phyloP scores from a whole-genome alignment of 2,329 filamentous ascomycete species.

The Ophiostoma quercus region DNA sequence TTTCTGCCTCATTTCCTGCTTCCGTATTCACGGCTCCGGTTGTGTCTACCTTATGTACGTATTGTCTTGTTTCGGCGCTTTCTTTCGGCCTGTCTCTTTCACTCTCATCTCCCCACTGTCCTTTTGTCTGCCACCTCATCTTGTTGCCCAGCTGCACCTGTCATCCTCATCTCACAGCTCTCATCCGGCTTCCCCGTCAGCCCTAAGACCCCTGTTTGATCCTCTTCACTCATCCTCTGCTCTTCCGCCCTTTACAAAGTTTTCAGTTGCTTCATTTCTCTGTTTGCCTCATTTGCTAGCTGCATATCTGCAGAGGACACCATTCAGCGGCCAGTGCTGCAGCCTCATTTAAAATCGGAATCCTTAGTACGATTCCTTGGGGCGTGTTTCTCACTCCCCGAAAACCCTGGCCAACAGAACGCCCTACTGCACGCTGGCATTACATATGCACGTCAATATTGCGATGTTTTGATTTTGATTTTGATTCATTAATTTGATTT shows the following conservation, averaged over 20 bases:
- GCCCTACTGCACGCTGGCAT: conserved; percentile 11
- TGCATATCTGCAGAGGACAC: not conserved
- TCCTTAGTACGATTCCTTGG: not conserved
- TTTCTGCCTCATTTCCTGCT: not conserved
- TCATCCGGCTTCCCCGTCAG: conserved; percentile 21
- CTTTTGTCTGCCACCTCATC: conserved; percentile 1
- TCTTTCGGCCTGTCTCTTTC: conserved; percentile 18
- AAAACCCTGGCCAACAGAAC: not conserved
- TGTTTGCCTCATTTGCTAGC: not conserved
- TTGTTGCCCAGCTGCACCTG: conserved; percentile 3
- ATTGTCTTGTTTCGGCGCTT: conserved; percentile 9
- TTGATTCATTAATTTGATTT: not conserved
- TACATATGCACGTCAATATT: conserved; percentile 15
- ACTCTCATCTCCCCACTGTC: not conserved
- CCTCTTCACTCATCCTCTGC: not conserved
- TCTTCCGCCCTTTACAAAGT: not conserved
- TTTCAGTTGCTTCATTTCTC: not conserved
- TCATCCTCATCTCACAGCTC: not conserved
- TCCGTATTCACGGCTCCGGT: not conserved
- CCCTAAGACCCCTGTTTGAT: conserved; percentile 12
- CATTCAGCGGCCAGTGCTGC: conserved; percentile 1
- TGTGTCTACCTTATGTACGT: conserved; percentile 12
- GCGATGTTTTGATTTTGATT: not conserved
- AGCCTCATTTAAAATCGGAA: not conserved
- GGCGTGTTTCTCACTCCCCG: not conserved